Conservation (phyloP, 495 filamentous ascomycete species). For the Aspergillus incahuasiensis region DNA sequence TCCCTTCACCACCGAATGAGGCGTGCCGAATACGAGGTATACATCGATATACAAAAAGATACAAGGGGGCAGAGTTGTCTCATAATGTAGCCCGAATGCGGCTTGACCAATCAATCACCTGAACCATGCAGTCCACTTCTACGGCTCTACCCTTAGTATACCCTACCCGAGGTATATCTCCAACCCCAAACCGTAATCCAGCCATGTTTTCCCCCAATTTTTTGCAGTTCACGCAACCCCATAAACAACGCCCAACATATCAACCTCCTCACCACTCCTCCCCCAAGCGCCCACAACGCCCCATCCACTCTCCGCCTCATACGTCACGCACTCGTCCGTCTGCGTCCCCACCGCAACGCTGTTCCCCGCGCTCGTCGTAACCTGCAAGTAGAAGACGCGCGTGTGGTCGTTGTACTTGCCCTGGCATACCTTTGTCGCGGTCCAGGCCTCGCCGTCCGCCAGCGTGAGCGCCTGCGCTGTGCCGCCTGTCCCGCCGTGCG, state of each 20-base stretch:
- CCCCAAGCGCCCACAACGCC: constrained; percentile 55
- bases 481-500: constrained; percentile 54
- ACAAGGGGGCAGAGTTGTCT: too few relatives aligned
- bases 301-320: constrained; percentile 49
- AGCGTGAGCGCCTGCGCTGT: constrained; percentile 40
- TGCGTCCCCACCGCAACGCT: constrained; percentile 42
- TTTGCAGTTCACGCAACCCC: too few relatives aligned
- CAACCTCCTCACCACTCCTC: constrained; percentile 54
- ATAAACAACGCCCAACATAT: constrained; percentile 55
- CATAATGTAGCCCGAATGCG: too few relatives aligned
- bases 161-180: too few relatives aligned
- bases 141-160: too few relatives aligned
- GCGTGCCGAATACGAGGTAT: too few relatives aligned
- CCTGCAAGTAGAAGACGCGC: constrained; percentile 54
- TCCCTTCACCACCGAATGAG: too few relatives aligned
- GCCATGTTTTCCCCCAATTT: too few relatives aligned
- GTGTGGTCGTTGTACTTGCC: constrained; percentile 44
- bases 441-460: constrained; percentile 43
- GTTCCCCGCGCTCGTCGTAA: constrained; percentile 49
- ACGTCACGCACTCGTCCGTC: constrained; percentile 47
- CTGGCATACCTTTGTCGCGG: constrained; percentile 47
- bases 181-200: too few relatives aligned
- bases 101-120: too few relatives aligned
- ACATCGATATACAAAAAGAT: too few relatives aligned
- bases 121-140: too few relatives aligned